Base-by-base conservation (phyloP, 106 monocot species). In the Vanilla planifolia region DNA sequence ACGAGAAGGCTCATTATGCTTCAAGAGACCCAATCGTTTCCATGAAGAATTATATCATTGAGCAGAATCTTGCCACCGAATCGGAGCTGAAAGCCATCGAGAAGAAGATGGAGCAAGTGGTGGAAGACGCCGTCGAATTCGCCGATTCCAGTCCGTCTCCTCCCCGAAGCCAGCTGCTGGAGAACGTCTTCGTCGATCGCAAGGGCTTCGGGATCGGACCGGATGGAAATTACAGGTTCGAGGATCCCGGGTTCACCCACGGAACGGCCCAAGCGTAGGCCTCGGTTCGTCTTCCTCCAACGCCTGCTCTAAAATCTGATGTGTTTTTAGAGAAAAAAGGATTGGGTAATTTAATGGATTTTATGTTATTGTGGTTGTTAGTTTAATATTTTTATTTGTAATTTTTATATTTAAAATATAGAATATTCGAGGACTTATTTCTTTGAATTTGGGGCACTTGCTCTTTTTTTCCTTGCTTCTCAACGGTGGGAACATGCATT, bases 151-250 rank as follows among this genome's bases (percentile, higher is more conserved):
- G 85, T 65, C 82, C 82, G 13, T 72, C 2, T 37, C 90, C 90
- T 33, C 76, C 85, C 67, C 70, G 82, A 5, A 85, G 79, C 51
- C 90, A 91, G 48, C 51, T 91, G 5, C 68, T 91, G 43, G 90
- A 91, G 61, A 91, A 91, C 55, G 90, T 91, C 20, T 91, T 91
- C 63, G 71, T 71, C 0, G 90, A 91, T 60, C 85, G 85, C 8
- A 85, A 79, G 43, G 90, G 90, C 13, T 91, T 91, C 63, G 90
- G 85, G 11, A 85, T 91, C 35, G 90, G 90, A 3, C 85, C 90
- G 25, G 85, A 91, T 60, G 90, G 90, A 0, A 82, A 76, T 71
- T 91, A 91, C 58, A 57, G 85, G 21, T 91, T 82, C 28, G 85
- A 91, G 79, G 90, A 91, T 73, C 90, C 85, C 8, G 57, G 61